phyloP scores from a whole-genome alignment of 257 asterid species.

The Craterostigma plantagineum region DNA sequence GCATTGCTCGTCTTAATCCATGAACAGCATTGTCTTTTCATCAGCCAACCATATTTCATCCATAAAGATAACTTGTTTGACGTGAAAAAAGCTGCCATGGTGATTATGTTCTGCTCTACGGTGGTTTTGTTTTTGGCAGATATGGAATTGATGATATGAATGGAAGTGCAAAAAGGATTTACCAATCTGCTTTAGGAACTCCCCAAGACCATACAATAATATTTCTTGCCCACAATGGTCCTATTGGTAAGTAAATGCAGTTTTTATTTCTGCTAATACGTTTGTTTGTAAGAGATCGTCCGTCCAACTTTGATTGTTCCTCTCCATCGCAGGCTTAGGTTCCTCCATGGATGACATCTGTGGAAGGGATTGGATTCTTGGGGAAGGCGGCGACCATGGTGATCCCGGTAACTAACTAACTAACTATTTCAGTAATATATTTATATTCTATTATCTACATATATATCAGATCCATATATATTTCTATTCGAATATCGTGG shows the following conservation, averaged over 20 bases:
- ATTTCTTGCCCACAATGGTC: constrained; percentile 94
- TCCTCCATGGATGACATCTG: constrained; percentile 61
- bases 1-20: too few relatives aligned
- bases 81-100: too few relatives aligned
- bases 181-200: constrained; percentile 42
- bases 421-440: constrained; percentile 1
- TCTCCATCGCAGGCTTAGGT: constrained; percentile 84
- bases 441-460: too few relatives aligned
- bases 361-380: constrained; percentile 66
- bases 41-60: too few relatives aligned
- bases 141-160: constrained; percentile 53
- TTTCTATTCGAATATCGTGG: background rate
- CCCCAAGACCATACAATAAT: constrained; percentile 55
- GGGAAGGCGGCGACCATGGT: constrained; percentile 84
- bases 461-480: too few relatives aligned
- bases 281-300: constrained; percentile 2
- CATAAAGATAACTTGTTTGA: too few relatives aligned
- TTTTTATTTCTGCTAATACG: background rate
- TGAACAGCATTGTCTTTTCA: too few relatives aligned
- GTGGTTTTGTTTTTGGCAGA: constrained; percentile 15
- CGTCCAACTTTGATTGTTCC: too few relatives aligned
- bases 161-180: constrained; percentile 57
- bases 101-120: too few relatives aligned
- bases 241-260: constrained; percentile 38
- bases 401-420: constrained; percentile 93